Percentiles rank a stretch among this genome's conserved stretches.
phyloP scores from a whole-genome alignment of 2,329 filamentous ascomycete species.

The Pestalotiopsis sp. region DNA sequence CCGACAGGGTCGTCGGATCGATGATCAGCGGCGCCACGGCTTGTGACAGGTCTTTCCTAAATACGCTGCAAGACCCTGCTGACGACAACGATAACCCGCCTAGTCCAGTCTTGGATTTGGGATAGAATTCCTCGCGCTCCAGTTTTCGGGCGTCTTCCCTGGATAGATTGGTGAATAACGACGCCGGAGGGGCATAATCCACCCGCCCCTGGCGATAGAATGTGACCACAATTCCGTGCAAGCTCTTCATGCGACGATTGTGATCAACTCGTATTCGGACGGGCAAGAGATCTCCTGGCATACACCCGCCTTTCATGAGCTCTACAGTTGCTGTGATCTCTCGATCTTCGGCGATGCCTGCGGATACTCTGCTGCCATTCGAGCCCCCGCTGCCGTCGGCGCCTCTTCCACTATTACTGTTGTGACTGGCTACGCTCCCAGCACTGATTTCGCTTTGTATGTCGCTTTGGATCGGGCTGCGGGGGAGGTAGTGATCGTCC shows the following conservation, averaged over 20 bases:
- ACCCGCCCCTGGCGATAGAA: constrained; percentile 90
- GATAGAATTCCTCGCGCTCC: constrained; percentile 83
- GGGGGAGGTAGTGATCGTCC: constrained; percentile 37
- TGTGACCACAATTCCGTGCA: constrained; percentile 91
- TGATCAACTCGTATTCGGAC: constrained; percentile 84
- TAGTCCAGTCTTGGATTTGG: constrained; percentile 83
- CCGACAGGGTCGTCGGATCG: constrained; percentile 76
- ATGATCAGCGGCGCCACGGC: constrained; percentile 87
- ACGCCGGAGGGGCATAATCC: constrained; percentile 68
- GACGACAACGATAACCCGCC: constrained; percentile 86
- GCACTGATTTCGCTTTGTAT: constrained; percentile 70
- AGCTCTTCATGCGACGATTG: constrained; percentile 85
- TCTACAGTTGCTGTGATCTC: constrained; percentile 88
- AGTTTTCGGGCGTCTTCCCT: constrained; percentile 68
- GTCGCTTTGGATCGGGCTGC: constrained; percentile 53
- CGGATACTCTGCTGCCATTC: constrained; percentile 51
- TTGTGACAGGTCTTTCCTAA: constrained; percentile 92
- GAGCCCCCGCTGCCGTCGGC: constrained; percentile 50
- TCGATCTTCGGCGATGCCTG: constrained; percentile 61
- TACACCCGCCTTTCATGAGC: constrained; percentile 77
- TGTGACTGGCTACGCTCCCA: constrained; percentile 70
- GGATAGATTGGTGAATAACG: constrained; percentile 54
- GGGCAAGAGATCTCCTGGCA: constrained; percentile 82
- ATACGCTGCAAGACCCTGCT: constrained; percentile 85
- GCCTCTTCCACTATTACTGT: constrained; percentile 58